Evolutionary conservation across 1,284 basidiomycete species (phyloP).

Genomic region (Quambalaria eucalypti): DNA sequence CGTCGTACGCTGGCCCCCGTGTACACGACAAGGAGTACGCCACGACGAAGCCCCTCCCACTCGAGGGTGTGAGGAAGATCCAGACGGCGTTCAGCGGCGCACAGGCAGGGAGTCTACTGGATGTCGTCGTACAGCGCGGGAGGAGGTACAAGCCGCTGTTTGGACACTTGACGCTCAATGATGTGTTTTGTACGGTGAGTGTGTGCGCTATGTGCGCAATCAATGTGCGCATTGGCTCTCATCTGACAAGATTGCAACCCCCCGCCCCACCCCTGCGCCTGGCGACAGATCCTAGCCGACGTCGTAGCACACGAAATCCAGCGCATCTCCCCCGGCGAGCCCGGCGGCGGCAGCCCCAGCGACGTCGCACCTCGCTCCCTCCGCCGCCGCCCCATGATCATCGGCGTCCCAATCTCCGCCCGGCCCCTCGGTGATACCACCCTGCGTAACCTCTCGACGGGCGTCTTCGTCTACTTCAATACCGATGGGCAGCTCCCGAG

Average conservation of each 20-base stretch:
- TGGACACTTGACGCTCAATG: constrained; percentile 42
- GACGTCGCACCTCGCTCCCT: no score
- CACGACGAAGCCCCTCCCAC: constrained; percentile 14
- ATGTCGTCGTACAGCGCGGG: constrained; percentile 18
- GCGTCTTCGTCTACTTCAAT: constrained; percentile 34
- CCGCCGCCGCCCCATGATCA: constrained; percentile 26
- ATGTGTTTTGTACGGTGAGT: constrained; percentile 36
- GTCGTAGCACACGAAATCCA: constrained; percentile 31
- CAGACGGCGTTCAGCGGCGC: constrained; percentile 41
- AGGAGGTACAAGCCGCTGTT: constrained; percentile 10
- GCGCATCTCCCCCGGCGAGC: no score
- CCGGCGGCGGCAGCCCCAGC: no score
- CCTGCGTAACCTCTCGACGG: constrained; percentile 41
- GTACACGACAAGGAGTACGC: constrained; percentile 26
- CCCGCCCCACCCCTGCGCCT: no score
- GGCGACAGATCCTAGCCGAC: constrained; percentile 38
- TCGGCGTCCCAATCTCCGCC: constrained; percentile 41
- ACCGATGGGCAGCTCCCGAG: constrained; percentile 7
- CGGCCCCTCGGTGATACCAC: constrained; percentile 34
- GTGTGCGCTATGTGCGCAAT: no score
- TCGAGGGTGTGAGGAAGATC: constrained; percentile 37
- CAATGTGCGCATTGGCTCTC: no score
- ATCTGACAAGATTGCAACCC: no score
- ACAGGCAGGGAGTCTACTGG: constrained; percentile 21
- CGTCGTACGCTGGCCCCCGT: constrained; percentile 19